Base-by-base conservation (phyloP, 163 green algal species). In the Chlorella variabilis region DNA sequence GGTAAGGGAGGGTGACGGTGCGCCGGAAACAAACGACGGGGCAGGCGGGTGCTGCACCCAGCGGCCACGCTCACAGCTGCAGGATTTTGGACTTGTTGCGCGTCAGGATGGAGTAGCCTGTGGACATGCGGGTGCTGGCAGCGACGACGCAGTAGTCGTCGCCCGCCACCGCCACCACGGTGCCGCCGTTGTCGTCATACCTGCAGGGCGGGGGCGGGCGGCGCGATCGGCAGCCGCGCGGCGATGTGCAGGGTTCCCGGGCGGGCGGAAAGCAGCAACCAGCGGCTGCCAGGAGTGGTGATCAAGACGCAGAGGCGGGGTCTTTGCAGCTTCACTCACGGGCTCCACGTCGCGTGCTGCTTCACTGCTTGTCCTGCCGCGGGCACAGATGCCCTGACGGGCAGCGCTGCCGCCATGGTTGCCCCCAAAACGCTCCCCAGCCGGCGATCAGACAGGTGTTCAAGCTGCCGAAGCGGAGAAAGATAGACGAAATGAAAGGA, bases 101-200 rank as follows among this genome's bases (percentile, higher is more conserved):
- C 1, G 94, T 99, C 2, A 99, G 84, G 77, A 99, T 99, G 86
- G 81, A 94, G 89, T 95, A 99, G 29, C 97, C 97, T 1, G 95
- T 98, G 0, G 94, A 98, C 79, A 99, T 91, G 23, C 97, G 91
- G 3, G 94, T 99, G 88, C 92, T 96, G 11, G 86, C 94, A 23
- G 95, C 97, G 2, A 99, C 90, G 23, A 99, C 93, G 88, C 93
- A 98, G 90, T 99, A 99, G 79, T 98, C 94, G 45, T 95, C 87
- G 2, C 97, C 97, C 9, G 96, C 97, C 3, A 99, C 93, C 20
- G 97, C 97, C 38, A 99, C 87, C 25, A 91, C 91, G 1, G 97
- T 99, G 71, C 97, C 85, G 49, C 85, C 85, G 63, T 89, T 89
- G 81, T 89, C 85, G 62, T 89, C 85, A 48, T 89, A 89, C 29